Evolutionary conservation across 306 rosid species (phyloP), one percentile per base, ranked within the genome.

Genomic region (Alnus rubra): DNA sequence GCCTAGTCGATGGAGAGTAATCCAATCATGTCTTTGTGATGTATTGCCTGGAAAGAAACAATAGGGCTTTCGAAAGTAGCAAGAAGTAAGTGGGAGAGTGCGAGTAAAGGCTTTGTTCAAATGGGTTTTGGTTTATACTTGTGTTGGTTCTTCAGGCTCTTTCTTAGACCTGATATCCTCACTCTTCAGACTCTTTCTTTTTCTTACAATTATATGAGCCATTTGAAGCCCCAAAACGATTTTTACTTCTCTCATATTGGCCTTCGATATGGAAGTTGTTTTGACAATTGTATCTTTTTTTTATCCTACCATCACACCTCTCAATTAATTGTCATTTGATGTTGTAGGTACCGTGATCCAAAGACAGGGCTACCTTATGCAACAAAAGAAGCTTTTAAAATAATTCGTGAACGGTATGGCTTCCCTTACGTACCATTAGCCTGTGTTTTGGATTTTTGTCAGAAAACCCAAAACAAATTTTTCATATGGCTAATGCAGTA

Each of bases 351-450:
- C 72, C 94, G 94, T 58, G 98, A 95, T 86, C 98, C 98, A 33
- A 90, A 84, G 86, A 95, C 98, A 56, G 97, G 97, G 71, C 83
- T 84, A 75, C 97, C 97, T 58, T 95, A 95, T 35, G 98, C 98
- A 53, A 95, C 97, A 37, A 89, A 86, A 86, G 98, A 92, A 77
- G 98, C 98, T 78, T 95, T 91, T 79, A 86, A 92, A 85, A 75
- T 86, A 69, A 81, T 92, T 78, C 92, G 96, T 49, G 83, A 90
- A 82, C 90, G 94, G 98, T 95, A 90, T 85, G 81, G 4, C 28
- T 78, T 33, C 81, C 75, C 80, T 80, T 82, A 42, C 55, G 76
- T 81, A 42, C 71, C 37, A 75, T 13, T 71, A 60, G 81, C 54
- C 54, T 76, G 65, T 51, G 72, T 35, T 76, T 58, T 53, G 67